A percentile compares a stretch with the other conserved stretches of the same genome.
Conservation (phyloP, 2,329 filamentous ascomycete species). For the Verticillium longisporum region DNA sequence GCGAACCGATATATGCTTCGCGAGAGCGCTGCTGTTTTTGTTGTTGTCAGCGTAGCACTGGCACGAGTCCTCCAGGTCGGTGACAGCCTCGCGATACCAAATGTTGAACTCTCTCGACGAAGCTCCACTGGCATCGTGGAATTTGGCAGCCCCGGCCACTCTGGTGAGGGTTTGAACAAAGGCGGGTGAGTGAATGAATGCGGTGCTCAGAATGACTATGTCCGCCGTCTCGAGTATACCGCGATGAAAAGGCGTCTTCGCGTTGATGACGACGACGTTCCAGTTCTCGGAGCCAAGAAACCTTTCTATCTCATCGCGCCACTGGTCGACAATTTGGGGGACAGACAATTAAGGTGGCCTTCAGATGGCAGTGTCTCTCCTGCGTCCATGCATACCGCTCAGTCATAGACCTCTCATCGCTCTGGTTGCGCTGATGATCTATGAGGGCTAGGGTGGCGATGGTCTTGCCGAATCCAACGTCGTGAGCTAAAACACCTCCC, state of each 20-base stretch:
- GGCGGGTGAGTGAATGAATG: background rate
- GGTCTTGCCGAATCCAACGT: conserved; percentile 39
- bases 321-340: conserved; percentile 32
- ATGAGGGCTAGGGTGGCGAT: conserved; percentile 31
- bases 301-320: conserved; percentile 22
- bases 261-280: conserved; percentile 19
- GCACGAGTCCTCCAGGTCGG: background rate
- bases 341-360: conserved; percentile 31
- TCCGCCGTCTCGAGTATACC: conserved; percentile 20
- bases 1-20: background rate
- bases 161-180: background rate
- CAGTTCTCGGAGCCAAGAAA: conserved; percentile 16
- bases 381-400: conserved; percentile 9
- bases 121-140: background rate
- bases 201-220: conserved; percentile 28
- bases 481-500: conserved; percentile 34
- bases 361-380: conserved; percentile 11
- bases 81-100: conserved; percentile 4
- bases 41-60: too few relatives aligned
- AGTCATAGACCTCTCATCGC: conserved; percentile 11
- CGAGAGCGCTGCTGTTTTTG: background rate
- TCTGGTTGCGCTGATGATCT: conserved; percentile 14
- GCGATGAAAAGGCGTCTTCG: conserved; percentile 1
- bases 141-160: conserved; percentile 6
- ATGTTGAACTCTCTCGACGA: background rate